Conservation (phyloP, 306 rosid genomes). For the Quercus alba region DNA sequence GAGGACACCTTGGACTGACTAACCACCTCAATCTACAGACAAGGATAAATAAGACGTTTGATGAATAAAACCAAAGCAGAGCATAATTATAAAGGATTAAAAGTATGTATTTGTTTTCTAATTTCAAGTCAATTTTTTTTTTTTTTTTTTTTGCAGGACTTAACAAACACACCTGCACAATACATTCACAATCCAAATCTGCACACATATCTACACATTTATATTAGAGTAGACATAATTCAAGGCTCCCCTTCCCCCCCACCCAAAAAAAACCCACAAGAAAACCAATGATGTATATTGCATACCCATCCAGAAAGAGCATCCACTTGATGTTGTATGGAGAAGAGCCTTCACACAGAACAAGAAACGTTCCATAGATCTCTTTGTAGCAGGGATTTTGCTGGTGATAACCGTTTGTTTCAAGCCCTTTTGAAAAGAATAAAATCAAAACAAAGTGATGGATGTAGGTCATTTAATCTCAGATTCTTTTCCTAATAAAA, state of each 20-base stretch:
- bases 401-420: constrained; percentile 33
- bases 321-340: constrained; percentile 30
- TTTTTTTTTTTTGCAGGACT: too few relatives aligned
- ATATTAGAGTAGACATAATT: background rate
- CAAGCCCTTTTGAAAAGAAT: constrained; percentile 29
- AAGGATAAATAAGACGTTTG: background rate
- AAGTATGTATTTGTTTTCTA: background rate
- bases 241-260: background rate
- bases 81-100: background rate
- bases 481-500: background rate
- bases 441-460: background rate
- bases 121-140: too few relatives aligned
- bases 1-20: background rate
- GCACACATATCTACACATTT: too few relatives aligned
- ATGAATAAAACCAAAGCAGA: background rate
- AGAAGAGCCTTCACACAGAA: constrained; percentile 43
- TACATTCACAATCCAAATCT: too few relatives aligned
- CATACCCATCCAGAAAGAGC: constrained; percentile 47
- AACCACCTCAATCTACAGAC: too few relatives aligned
- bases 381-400: constrained; percentile 42
- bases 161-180: too few relatives aligned
- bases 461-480: background rate
- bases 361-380: constrained; percentile 42
- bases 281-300: background rate
- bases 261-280: background rate